Conservation (phyloP, 2,329 filamentous ascomycete species). For the Beauveria sp. region DNA sequence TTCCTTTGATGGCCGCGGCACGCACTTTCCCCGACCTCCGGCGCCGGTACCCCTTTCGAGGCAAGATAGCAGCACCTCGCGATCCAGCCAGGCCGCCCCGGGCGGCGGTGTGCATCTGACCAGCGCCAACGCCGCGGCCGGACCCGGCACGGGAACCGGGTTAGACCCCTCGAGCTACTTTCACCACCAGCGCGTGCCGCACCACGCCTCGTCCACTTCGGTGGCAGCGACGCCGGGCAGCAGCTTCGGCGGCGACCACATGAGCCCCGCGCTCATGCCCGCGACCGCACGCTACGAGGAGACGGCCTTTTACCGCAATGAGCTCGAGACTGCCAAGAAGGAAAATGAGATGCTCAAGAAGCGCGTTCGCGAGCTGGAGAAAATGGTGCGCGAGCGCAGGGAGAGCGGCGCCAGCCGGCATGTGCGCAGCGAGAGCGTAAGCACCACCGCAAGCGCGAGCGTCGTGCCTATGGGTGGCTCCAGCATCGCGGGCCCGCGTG, state of each 20-base stretch:
- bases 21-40: slow-evolving; percentile 39
- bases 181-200: slow-evolving; percentile 37
- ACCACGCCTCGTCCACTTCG: slow-evolving; percentile 24
- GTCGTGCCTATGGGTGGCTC: slow-evolving; percentile 29
- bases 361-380: slow-evolving; percentile 55
- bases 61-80: slow-evolving; percentile 49
- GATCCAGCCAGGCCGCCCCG: slow-evolving; percentile 42
- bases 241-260: slow-evolving; percentile 27
- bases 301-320: slow-evolving; percentile 49
- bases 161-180: slow-evolving; percentile 37
- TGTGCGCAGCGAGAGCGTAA: slow-evolving; percentile 42
- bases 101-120: slow-evolving; percentile 35
- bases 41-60: slow-evolving; percentile 40
- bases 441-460: slow-evolving; percentile 43
- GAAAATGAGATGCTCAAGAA: slow-evolving; percentile 58
- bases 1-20: slow-evolving; percentile 28
- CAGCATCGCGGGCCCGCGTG: slow-evolving; percentile 39
- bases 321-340: slow-evolving; percentile 53
- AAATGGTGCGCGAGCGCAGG: slow-evolving; percentile 40
- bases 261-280: slow-evolving; percentile 47
- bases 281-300: slow-evolving; percentile 56
- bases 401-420: slow-evolving; percentile 38
- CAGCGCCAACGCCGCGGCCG: slow-evolving; percentile 9
- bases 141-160: background rate
- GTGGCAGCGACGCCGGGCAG: slow-evolving; percentile 34